Evolutionary conservation across 257 asterid species (phyloP).

Genomic region (Rehmannia glutinosa): DNA sequence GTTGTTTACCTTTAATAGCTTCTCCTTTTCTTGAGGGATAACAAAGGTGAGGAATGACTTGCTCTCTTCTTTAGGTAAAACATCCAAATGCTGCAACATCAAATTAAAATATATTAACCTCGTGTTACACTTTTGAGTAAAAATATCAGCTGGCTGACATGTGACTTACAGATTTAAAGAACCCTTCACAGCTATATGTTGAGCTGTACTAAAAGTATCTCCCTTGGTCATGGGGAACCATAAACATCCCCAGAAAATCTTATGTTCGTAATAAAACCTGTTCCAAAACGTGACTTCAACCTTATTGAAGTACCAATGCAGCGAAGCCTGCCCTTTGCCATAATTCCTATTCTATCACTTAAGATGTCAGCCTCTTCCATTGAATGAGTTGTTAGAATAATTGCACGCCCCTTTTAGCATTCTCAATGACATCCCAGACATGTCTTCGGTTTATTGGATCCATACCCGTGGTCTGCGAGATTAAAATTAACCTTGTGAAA

Average conservation of each 20-base stretch:
- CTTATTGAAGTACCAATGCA: conserved; percentile 96
- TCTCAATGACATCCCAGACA: conserved; percentile 92
- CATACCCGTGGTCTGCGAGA: conserved; percentile 88
- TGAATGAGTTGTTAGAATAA: conserved; percentile 90
- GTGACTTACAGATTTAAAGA: conserved; percentile 65
- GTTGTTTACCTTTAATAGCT: conserved; percentile 58
- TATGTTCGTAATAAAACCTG: conserved; percentile 82
- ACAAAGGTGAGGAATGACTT: conserved; percentile 74
- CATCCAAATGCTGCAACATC: conserved; percentile 56
- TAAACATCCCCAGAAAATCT: conserved; percentile 60
- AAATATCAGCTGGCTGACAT: conserved; percentile 13
- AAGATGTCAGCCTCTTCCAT: conserved; percentile 98
- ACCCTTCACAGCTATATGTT: conserved; percentile 62
- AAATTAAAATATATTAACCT: not conserved
- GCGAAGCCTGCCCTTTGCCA: conserved; percentile 98
- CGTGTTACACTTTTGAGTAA: not conserved
- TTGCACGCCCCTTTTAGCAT: conserved; percentile 89
- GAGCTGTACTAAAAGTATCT: conserved; percentile 33
- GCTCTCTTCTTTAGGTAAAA: conserved; percentile 82
- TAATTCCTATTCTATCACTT: conserved; percentile 87
- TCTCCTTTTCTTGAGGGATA: conserved; percentile 89
- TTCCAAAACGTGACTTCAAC: conserved; percentile 83
- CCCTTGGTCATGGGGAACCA: conserved; percentile 39
- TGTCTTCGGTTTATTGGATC: conserved; percentile 93
- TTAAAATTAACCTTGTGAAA: conserved; percentile 13